Evolutionary conservation across 306 rosid genomes (phyloP).

Genomic region (Geum urbanum): DNA sequence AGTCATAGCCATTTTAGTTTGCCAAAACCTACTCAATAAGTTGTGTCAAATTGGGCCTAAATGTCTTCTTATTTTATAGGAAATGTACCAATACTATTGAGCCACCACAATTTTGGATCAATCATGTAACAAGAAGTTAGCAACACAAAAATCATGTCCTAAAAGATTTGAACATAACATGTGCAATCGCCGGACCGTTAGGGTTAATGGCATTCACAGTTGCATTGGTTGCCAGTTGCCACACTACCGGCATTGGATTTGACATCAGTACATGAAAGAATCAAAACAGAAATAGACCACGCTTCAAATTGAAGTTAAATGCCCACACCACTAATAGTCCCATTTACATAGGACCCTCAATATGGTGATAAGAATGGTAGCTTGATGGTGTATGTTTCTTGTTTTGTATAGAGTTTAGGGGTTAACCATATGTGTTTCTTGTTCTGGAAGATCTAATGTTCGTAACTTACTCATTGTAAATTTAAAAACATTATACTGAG

Average conservation of each 20-base stretch:
- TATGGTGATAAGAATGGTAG: not conserved
- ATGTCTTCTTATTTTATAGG: no score
- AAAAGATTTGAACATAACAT: constrained; percentile 5
- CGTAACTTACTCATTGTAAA: no score
- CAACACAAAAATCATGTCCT: constrained; percentile 11
- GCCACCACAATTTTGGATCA: not conserved
- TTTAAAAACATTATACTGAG: no score
- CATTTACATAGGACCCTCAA: not conserved
- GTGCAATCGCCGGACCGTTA: constrained; percentile 8
- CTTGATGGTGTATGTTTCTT: not conserved
- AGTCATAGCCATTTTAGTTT: no score
- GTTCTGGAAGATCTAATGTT: no score
- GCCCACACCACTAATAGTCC: not conserved
- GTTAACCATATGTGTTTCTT: no score
- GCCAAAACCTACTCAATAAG: no score
- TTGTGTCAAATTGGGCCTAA: no score
- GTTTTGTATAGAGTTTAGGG: not conserved
- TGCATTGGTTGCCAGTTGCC: constrained; percentile 1
- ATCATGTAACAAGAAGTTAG: not conserved
- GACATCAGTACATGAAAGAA: not conserved
- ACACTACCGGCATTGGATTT: constrained; percentile 1
- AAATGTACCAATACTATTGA: not conserved
- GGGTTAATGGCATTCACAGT: not conserved
- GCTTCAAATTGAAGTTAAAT: not conserved
- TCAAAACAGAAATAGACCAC: not conserved